Conservation (phyloP, 129 eudicot genomes). For the Escallonia herrerae region DNA sequence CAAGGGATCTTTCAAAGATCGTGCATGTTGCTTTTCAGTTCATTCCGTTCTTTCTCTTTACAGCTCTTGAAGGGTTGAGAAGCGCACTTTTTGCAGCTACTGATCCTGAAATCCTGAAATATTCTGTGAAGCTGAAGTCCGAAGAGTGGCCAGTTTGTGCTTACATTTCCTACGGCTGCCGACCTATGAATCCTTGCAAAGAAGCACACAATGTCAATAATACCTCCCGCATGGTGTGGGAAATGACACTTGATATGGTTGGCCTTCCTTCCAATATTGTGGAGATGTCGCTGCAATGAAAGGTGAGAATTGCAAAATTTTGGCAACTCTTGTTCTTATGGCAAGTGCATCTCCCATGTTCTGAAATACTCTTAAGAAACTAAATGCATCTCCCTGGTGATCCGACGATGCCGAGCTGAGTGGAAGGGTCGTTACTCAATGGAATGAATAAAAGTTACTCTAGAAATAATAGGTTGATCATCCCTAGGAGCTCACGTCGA, state of each 20-base stretch:
- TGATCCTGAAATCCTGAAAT: slow-evolving; percentile 20
- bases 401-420: too few relatives aligned
- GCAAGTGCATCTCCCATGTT: too few relatives aligned
- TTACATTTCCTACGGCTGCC: slow-evolving; percentile 27
- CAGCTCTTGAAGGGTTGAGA: slow-evolving; percentile 37
- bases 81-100: slow-evolving; percentile 40
- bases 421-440: too few relatives aligned
- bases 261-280: slow-evolving; percentile 28
- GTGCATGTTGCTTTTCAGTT: slow-evolving; percentile 21
- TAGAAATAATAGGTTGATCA: too few relatives aligned
- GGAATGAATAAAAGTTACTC: too few relatives aligned
- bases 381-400: too few relatives aligned
- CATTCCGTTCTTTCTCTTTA: slow-evolving; percentile 16
- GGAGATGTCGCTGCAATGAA: slow-evolving; percentile 23
- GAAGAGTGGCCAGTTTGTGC: slow-evolving; percentile 38
- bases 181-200: slow-evolving; percentile 25
- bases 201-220: slow-evolving; percentile 30
- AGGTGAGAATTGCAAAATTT: not conserved
- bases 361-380: too few relatives aligned
- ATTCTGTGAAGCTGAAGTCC: slow-evolving; percentile 24
- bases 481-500: too few relatives aligned
- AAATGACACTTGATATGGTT: slow-evolving; percentile 30
- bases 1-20: slow-evolving; percentile 32
- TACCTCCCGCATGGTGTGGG: slow-evolving; percentile 25
- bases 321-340: too few relatives aligned